Evolutionary conservation across 2,329 filamentous ascomycete species (phyloP), one percentile per base, ranked within the genome.

Genomic region (Penicillium sumatraense): DNA sequence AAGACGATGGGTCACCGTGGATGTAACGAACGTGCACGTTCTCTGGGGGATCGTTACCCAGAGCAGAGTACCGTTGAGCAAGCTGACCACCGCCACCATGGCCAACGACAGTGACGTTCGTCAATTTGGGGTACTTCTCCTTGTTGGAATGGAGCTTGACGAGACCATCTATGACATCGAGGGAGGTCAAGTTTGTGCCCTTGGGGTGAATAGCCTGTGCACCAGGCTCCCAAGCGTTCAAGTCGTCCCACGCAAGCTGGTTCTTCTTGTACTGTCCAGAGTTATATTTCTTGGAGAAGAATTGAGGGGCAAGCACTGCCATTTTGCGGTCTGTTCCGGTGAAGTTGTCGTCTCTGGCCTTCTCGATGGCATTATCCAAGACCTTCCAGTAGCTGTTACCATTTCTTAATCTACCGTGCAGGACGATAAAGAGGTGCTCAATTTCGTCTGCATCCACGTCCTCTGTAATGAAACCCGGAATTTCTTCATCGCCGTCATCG

Each of bases 11-110:
- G 45, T 59, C 57, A 23, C 57, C 57, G 48, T 59, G 57, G 24
- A 59, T 59, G 40, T 59, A 59, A 20, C 57, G 57, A 47, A 59
- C 44, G 38, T 59, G 57, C 11, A 59, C 51, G 27, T 59, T 54
- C 1, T 53, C 48, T 16, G 54, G 57, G 27, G 57, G 23, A 38
- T 55, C 48, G 14, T 50, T 49, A 33, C 42, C 57, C 18, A 59
- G 24, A 35, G 49, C 54, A 9, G 57, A 54, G 49, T 59, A 59
- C 20, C 57, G 57, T 47, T 59, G 57, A 3, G 48, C 57, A 40
- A 59, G 54, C 51, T 59, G 57, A 38, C 57, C 57, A 38, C 57
- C 57, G 26, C 57, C 57, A 38, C 57, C 57, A 52, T 59, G 57
- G 33, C 57, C 57, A 36, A 59, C 48, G 31, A 59, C 48, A 5